Percentiles rank a stretch among this genome's conserved stretches.
These are phyloP conservation scores for Teratosphaeria gauchensis DNA, from an alignment of 2,329 filamentous ascomycete genomes.

Conservation along the genomic window DNA sequence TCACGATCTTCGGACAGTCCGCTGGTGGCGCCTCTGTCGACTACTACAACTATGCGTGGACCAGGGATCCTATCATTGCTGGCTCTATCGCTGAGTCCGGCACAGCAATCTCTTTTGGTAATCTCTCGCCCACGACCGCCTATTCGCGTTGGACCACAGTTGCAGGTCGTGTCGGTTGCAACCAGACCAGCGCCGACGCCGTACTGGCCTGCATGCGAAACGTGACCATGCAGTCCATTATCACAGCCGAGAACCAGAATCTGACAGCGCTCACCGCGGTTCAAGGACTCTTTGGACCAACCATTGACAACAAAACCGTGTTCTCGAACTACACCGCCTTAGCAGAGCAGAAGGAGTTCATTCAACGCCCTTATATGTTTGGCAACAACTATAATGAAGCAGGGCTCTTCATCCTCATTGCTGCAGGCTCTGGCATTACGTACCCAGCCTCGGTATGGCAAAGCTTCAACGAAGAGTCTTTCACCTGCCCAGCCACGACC, in stretches of 20 bases:
- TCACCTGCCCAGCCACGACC: conserved; percentile 5
- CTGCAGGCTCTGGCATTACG: conserved; percentile 8
- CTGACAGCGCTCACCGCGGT: neutral
- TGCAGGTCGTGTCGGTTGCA: conserved; percentile 1
- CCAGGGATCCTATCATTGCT: conserved; percentile 8
- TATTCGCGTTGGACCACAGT: neutral
- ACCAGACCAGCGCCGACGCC: neutral
- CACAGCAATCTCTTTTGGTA: conserved; percentile 5
- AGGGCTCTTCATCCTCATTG: conserved; percentile 37
- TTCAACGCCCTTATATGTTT: conserved; percentile 31
- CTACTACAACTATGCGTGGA: conserved; percentile 6
- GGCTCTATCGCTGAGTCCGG: conserved; percentile 8
- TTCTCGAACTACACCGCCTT: conserved; percentile 11
- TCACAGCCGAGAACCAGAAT: neutral
- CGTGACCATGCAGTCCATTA: neutral
- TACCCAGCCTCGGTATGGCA: neutral
- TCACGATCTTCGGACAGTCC: conserved; percentile 28
- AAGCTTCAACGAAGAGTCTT: conserved; percentile 2
- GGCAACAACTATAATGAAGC: conserved; percentile 40
- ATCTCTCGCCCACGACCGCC: conserved; percentile 1
- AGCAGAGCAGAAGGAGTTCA: conserved; percentile 21
- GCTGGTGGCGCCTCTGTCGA: conserved; percentile 16
- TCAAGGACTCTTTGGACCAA: conserved; percentile 10
- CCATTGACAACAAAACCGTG: conserved; percentile 12
- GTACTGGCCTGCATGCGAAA: conserved; percentile 9